phyloP scores from a whole-genome alignment of 2,329 filamentous ascomycete genomes.

The Cercospora sesami region DNA sequence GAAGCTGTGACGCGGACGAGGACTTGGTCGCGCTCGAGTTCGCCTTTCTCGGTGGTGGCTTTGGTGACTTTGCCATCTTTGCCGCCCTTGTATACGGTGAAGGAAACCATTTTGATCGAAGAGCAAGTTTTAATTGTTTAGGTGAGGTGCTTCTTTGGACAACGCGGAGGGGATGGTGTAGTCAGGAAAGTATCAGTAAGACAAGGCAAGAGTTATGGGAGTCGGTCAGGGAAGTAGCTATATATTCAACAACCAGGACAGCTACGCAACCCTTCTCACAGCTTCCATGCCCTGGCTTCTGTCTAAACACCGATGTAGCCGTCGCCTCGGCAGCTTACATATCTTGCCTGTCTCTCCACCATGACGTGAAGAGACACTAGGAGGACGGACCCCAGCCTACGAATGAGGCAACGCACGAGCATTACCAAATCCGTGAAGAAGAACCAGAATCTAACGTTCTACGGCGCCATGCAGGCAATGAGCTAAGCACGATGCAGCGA shows the following conservation, averaged over 20 bases:
- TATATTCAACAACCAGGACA: neutral
- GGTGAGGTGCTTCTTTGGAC: neutral
- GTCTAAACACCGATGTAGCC: neutral
- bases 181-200: neutral
- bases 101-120: slow-evolving; percentile 41
- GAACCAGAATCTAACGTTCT: neutral
- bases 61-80: slow-evolving; percentile 58
- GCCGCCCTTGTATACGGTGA: slow-evolving; percentile 65
- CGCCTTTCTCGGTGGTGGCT: slow-evolving; percentile 49
- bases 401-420: neutral
- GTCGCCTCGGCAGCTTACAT: neutral
- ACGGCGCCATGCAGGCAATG: neutral
- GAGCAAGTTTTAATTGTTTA: neutral
- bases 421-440: neutral
- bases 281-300: neutral
- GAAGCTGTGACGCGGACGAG: slow-evolving; percentile 65
- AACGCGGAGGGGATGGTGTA: neutral
- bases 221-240: neutral
- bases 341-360: neutral
- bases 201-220: neutral
- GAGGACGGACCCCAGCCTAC: neutral
- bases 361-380: neutral
- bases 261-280: neutral
- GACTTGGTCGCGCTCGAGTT: slow-evolving; percentile 57
- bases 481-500: slow-evolving; percentile 3